A percentile compares a stretch with the other conserved stretches of the same genome.
Evolutionary conservation across 331 rosid species (phyloP).

Genomic region (Stylosanthes scabra): DNA sequence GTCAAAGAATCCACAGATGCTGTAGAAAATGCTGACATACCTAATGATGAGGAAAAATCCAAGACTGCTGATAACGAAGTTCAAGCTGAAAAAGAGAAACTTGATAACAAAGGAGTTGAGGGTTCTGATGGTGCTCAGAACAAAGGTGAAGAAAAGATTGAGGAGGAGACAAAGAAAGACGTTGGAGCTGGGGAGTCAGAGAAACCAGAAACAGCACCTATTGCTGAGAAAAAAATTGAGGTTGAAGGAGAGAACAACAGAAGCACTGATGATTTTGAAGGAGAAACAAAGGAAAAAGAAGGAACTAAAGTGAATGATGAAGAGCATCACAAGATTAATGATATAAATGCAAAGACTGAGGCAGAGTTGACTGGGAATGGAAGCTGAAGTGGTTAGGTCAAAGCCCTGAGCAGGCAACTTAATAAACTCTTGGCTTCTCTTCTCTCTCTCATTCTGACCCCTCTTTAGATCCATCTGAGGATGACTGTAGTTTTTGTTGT

Average conservation of each 20-base stretch:
- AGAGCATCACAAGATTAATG: constrained; percentile 45
- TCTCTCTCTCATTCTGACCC: constrained; percentile 57
- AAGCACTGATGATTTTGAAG: constrained; percentile 46
- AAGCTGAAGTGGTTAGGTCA: constrained; percentile 47
- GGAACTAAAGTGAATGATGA: constrained; percentile 50
- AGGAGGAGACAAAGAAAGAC: constrained; percentile 55
- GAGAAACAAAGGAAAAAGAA: constrained; percentile 57
- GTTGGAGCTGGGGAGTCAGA: constrained; percentile 46
- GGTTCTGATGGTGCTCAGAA: constrained; percentile 52
- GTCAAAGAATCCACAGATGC: constrained; percentile 41
- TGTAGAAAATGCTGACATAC: constrained; percentile 41
- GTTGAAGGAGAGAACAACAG: constrained; percentile 51
- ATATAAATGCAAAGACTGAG: constrained; percentile 53
- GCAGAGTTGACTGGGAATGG: constrained; percentile 64
- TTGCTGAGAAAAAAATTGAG: constrained; percentile 45
- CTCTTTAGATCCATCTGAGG: constrained; percentile 54
- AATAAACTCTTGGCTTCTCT: constrained; percentile 43
- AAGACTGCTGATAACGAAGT: constrained; percentile 49
- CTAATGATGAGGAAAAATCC: constrained; percentile 56
- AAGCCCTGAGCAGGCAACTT: constrained; percentile 45
- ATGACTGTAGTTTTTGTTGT: constrained; percentile 62
- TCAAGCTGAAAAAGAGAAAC: constrained; percentile 40
- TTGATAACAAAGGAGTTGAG: constrained; percentile 52
- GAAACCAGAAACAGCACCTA: constrained; percentile 43
- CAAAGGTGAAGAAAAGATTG: constrained; percentile 51